Evolutionary conservation across 2,329 filamentous ascomycete species (phyloP).

Genomic region (Epichloe aotearoae): DNA sequence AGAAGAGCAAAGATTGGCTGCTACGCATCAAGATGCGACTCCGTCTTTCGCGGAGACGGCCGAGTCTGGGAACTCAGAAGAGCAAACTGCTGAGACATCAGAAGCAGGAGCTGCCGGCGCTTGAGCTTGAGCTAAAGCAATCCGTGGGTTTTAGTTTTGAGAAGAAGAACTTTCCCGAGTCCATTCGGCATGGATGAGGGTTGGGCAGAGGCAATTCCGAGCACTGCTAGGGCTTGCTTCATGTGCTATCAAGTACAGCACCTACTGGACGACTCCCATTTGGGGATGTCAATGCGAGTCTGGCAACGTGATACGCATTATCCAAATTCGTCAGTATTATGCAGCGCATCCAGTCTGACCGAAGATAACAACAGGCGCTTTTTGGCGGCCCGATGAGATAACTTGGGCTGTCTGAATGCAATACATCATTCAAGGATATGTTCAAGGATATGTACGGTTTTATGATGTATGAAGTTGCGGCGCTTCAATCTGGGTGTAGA

Average conservation of each 20-base stretch:
- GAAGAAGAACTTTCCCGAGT: not conserved
- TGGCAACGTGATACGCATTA: not conserved
- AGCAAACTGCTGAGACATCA: constrained; percentile 2
- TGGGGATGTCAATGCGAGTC: not conserved
- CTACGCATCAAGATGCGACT: constrained; percentile 8
- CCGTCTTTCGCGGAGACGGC: not conserved
- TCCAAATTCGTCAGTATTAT: constrained; percentile 1
- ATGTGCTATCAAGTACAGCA: constrained; percentile 1
- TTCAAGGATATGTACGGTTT: not conserved
- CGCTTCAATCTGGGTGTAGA: not conserved
- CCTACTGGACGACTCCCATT: constrained; percentile 5
- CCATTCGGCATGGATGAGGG: not conserved
- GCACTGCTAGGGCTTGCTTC: constrained; percentile 10
- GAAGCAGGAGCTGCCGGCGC: constrained; percentile 5
- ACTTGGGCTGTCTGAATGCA: not conserved
- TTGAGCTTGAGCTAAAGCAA: constrained; percentile 3
- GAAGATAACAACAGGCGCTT: not conserved
- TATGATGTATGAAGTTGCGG: not conserved
- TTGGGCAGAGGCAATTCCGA: constrained; percentile 14
- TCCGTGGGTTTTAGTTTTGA: not conserved
- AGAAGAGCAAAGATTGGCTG: constrained; percentile 56
- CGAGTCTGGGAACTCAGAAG: constrained; percentile 1
- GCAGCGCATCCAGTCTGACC: not conserved
- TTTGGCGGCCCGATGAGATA: not conserved
- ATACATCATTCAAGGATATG: not conserved